Base-by-base conservation (phyloP, 768 basidiomycete genomes). In the Leccinum aurantiacum region DNA sequence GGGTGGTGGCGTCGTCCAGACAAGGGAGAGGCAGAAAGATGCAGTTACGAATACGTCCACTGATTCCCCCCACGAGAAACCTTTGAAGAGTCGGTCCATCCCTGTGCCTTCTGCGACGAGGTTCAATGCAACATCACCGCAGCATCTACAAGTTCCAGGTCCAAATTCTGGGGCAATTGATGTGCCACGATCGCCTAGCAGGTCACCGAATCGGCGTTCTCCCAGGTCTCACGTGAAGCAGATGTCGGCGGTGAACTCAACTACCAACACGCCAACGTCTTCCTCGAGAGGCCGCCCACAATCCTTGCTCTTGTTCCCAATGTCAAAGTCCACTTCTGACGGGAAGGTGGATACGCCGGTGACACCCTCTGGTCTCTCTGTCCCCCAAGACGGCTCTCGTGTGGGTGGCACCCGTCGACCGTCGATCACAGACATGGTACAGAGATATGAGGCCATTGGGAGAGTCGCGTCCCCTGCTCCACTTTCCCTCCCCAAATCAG, bases 381-480 rank as follows among this genome's bases (percentile, higher is more conserved):
- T 84, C 19, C 81, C 86, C 2, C 78, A 77, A 51, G 80, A 82
- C 4, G 79, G 72, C 47, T 73, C 78, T 37, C 80, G 80, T 33
- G 71, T 74, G 2, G 64, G 71, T 6, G 67, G 64, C 11, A 0
- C 70, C 8, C 82, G 91, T 19, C 80, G 91, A 55, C 88, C 87
- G 4, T 93, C 92, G 0, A 93, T 93, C 65, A 86, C 91, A 44
- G 85, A 93, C 68, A 92, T 93, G 84, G 92, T 93, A 25, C 89
- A 90, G 64, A 83, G 79, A 49, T 94, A 87, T 70, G 92, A 94
- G 71, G 83, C 85, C 7, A 85, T 93, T 57, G 63, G 66, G 24
- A 78, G 76, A 61, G 64, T 75, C 22, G 59, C 72, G 29, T 63
- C 71, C 5, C 53, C 74, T 10, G 57, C 71, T 46, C 31, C 66